Percentiles rank a stretch among this genome's conserved stretches.
These are phyloP conservation scores for Coemansia sp. DNA, from an alignment of 192 early-diverging fungal species.

Conservation along the genomic window DNA sequence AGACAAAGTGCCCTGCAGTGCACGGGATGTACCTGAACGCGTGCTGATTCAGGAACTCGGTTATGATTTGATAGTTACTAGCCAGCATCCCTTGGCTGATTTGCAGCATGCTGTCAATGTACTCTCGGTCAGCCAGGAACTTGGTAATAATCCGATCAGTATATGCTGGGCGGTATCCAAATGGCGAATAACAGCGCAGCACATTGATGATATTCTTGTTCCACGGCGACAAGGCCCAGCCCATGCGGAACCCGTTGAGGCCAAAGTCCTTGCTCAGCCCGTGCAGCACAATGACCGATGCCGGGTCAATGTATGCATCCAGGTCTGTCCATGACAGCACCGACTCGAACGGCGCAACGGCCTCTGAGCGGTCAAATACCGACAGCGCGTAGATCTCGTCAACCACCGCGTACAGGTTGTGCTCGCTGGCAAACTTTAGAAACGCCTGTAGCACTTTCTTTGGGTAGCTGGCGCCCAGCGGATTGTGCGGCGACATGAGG, in stretches of 20 bases:
- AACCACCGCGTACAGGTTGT: slow-evolving; percentile 64
- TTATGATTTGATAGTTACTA: slow-evolving; percentile 50
- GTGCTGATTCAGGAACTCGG: slow-evolving; percentile 44
- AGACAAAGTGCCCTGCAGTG: slow-evolving; percentile 71
- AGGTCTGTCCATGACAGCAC: slow-evolving; percentile 59
- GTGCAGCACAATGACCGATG: slow-evolving; percentile 67
- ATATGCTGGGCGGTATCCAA: slow-evolving; percentile 62
- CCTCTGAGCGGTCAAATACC: slow-evolving; percentile 48
- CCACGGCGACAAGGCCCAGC: slow-evolving; percentile 61
- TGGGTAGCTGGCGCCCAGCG: slow-evolving; percentile 59
- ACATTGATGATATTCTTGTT: slow-evolving; percentile 50
- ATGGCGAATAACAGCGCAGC: slow-evolving; percentile 46
- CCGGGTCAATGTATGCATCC: slow-evolving; percentile 59
- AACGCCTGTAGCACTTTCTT: slow-evolving; percentile 54
- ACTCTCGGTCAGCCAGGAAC: slow-evolving; percentile 57
- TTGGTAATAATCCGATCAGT: slow-evolving; percentile 58
- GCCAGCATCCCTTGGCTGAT: slow-evolving; percentile 59
- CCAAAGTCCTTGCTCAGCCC: slow-evolving; percentile 85
- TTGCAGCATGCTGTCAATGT: slow-evolving; percentile 59
- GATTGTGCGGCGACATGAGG: slow-evolving; percentile 74
- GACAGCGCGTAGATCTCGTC: slow-evolving; percentile 84
- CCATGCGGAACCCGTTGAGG: slow-evolving; percentile 70
- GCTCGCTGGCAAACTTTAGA: slow-evolving; percentile 61
- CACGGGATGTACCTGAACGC: slow-evolving; percentile 59
- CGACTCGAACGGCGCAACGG: slow-evolving; percentile 59